Evolutionary conservation across 805 yeast species (phyloP), one percentile per base, ranked within the genome.

Genomic region (Wickerhamomyces strasburgensis): DNA sequence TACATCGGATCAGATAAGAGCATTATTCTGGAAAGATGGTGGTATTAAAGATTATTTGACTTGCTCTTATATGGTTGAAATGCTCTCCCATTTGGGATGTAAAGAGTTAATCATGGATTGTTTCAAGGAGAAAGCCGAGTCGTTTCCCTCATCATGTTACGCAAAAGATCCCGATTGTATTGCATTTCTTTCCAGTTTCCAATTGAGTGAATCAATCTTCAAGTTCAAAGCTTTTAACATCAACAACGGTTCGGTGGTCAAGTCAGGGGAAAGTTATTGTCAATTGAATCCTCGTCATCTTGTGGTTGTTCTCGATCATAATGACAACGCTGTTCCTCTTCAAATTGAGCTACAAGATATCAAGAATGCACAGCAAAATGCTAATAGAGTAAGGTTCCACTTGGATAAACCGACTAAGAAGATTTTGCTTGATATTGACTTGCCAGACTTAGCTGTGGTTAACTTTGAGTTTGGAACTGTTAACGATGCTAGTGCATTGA

Each of bases 151-250:
- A 16, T 15, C 38, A 10, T 33, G 40, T 9, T 46, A 33, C 38
- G 51, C 56, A 6, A 51, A 44, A 28, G 57, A 54, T 28, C 5
- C 19, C 3, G 8, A 19, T 2, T 52, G 56, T 36, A 10, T 21
- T 9, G 18, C 31, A 16, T 49, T 51, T 30, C 40, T 52, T 13
- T 18, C 29, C 3, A 28, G 24, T 9, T 35, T 40, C 8, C 11
- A 38, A 1, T 17, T 37, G 8, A 31, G 25, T 4, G 6, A 39
- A 14, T 27, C 38, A 11, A 42, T 51, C 14, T 25, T 33, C n/a
- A 28, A 33, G 5, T 41, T 44, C 30, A 25, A 36, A 14, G 13
- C 31, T 1, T 35, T 52, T 9, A 16, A 31, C 8, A 36, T 52
- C 19, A 35, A 29, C 7, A 21, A 31, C 2, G 34, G 29, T 10